phyloP scores from a whole-genome alignment of 495 filamentous ascomycete genomes.

The Cudoniella acicularis region DNA sequence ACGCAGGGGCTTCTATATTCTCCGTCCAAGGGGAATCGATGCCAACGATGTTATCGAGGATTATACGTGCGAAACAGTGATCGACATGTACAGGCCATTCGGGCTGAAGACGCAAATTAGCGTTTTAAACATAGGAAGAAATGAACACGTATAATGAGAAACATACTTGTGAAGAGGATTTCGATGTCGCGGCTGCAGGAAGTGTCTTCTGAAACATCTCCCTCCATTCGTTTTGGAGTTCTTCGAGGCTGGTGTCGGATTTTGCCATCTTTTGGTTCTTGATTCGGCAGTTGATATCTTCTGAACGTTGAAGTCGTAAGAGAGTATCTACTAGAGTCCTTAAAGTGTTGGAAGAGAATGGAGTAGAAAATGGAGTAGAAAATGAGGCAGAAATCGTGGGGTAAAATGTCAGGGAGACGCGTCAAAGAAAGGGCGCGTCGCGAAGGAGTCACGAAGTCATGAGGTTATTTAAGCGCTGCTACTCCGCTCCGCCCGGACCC shows the following conservation, averaged over 20 bases:
- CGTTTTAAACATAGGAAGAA: not conserved
- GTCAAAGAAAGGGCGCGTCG: slow-evolving; percentile 20
- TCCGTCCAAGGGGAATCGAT: slow-evolving; percentile 23
- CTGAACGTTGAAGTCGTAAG: too few relatives aligned
- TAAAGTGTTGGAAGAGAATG: too few relatives aligned
- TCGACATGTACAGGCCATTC: slow-evolving; percentile 18
- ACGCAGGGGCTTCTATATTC: slow-evolving; percentile 23
- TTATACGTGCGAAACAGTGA: slow-evolving; percentile 27
- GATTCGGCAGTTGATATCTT: too few relatives aligned
- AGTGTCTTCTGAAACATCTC: slow-evolving; percentile 18
- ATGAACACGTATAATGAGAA: not conserved
- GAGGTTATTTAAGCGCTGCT: slow-evolving; percentile 1
- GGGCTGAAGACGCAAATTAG: slow-evolving; percentile 10
- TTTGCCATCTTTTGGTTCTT: slow-evolving; percentile 23
- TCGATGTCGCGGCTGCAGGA: slow-evolving; percentile 15
- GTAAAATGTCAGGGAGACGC: slow-evolving; percentile 15
- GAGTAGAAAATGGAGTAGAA: too few relatives aligned
- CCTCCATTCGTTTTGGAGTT: slow-evolving; percentile 23
- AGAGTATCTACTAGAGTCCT: too few relatives aligned
- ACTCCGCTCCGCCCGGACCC: not conserved
- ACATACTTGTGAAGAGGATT: slow-evolving; percentile 10
- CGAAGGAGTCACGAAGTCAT: slow-evolving; percentile 23
- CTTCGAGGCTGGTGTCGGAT: slow-evolving; percentile 10
- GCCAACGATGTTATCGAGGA: slow-evolving; percentile 24
- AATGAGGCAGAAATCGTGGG: too few relatives aligned